A percentile compares a stretch with the other conserved stretches of the same genome.
Conservation (phyloP, 2,329 filamentous ascomycete genomes). For the Alternaria angustiovoidea region DNA sequence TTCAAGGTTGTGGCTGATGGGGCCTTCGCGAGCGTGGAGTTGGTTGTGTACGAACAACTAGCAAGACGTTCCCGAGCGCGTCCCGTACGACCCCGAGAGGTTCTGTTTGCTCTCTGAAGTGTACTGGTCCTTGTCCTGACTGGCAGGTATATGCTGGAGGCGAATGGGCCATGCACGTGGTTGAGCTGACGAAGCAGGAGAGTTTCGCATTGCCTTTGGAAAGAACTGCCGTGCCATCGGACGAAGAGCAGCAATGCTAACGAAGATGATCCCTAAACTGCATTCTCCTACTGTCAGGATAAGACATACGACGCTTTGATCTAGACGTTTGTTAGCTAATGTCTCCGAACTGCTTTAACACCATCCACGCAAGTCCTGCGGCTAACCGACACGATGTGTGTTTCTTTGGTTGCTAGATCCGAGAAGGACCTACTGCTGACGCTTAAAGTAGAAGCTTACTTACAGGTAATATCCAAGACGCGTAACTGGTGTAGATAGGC, state of each 20-base stretch:
- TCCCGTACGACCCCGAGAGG: background rate
- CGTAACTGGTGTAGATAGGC: conserved; percentile 27
- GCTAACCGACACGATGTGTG: background rate
- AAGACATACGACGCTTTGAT: conserved; percentile 29
- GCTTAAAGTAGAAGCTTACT: conserved; percentile 4
- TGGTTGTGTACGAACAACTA: background rate
- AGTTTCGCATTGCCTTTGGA: conserved; percentile 16
- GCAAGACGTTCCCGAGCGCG: background rate
- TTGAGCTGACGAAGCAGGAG: conserved; percentile 1
- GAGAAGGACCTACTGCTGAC: background rate
- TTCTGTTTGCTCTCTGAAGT: conserved; percentile 6
- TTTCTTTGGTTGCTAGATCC: background rate
- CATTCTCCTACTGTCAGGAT: conserved; percentile 41
- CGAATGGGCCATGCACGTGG: conserved; percentile 3
- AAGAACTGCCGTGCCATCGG: conserved; percentile 32
- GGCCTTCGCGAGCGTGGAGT: background rate
- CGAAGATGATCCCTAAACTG: conserved; percentile 38
- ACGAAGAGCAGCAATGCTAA: conserved; percentile 40
- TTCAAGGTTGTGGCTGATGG: background rate
- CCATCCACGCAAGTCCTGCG: background rate
- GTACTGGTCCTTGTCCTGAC: background rate
- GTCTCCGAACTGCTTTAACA: background rate
- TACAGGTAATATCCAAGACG: conserved; percentile 36
- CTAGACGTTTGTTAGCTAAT: conserved; percentile 14
- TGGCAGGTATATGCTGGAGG: conserved; percentile 3